Evolutionary conservation across 495 filamentous ascomycete genomes (phyloP).

Genomic region (Immersiella caudata): DNA sequence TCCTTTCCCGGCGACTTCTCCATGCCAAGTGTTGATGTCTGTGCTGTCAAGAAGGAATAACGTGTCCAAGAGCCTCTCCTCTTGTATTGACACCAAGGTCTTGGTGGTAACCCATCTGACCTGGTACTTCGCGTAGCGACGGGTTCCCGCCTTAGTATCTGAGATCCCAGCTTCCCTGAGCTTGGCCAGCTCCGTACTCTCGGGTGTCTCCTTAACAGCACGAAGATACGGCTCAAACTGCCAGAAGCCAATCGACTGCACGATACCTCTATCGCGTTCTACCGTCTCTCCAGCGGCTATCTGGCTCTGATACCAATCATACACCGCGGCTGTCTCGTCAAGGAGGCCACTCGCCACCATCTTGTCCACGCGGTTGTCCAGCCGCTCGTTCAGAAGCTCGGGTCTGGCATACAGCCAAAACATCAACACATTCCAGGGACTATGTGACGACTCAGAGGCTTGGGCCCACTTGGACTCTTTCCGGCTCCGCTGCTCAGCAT

Average conservation of each 20-base stretch:
- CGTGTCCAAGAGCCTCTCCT: conserved; percentile 51
- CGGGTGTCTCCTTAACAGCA: conserved; percentile 45
- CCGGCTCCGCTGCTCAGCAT: conserved; percentile 66
- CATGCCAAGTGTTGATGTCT: conserved; percentile 58
- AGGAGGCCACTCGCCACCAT: conserved; percentile 79
- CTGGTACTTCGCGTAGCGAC: conserved; percentile 85
- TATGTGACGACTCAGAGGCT: conserved; percentile 15
- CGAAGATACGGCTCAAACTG: conserved; percentile 75
- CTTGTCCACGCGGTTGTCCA: conserved; percentile 74
- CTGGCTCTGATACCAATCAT: conserved; percentile 53
- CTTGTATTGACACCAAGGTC: conserved; percentile 64
- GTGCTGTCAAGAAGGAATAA: conserved; percentile 79
- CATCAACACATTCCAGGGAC: conserved; percentile 68
- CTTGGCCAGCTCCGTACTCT: conserved; percentile 41
- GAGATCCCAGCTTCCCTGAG: conserved; percentile 44
- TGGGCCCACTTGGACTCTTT: conserved; percentile 34
- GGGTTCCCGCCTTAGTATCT: conserved; percentile 73
- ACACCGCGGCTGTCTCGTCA: conserved; percentile 65
- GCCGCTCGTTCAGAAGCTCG: conserved; percentile 64
- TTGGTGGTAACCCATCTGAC: conserved; percentile 85
- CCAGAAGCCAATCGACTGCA: conserved; percentile 95
- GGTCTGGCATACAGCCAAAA: conserved; percentile 85
- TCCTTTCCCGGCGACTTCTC: conserved; percentile 65
- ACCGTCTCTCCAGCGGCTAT: conserved; percentile 54
- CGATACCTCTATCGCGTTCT: conserved; percentile 80